phyloP scores from a whole-genome alignment of 495 filamentous ascomycete genomes.

The Letharia columbiana region DNA sequence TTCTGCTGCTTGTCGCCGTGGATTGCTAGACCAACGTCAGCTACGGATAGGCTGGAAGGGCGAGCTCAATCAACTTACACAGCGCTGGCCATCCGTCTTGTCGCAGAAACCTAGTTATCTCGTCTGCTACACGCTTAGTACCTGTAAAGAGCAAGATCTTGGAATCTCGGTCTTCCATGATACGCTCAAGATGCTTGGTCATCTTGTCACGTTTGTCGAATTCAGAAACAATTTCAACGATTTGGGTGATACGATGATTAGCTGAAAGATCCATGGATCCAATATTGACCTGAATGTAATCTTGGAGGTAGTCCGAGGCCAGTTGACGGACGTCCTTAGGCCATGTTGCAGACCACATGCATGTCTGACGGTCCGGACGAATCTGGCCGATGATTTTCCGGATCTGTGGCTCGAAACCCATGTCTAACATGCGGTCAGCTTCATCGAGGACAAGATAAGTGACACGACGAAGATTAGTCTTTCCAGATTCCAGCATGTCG shows the following conservation, averaged over 20 bases:
- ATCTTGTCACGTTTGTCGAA: slow-evolving; percentile 97
- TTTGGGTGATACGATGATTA: slow-evolving; percentile 96
- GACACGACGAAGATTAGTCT: slow-evolving; percentile 96
- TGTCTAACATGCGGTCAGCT: slow-evolving; percentile 85
- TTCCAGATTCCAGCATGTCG: slow-evolving; percentile 95
- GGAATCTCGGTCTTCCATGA: slow-evolving; percentile 92
- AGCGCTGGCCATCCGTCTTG: slow-evolving; percentile 98
- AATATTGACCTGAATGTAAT: slow-evolving; percentile 99
- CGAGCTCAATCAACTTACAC: slow-evolving; percentile 51
- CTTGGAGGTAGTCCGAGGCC: slow-evolving; percentile 86
- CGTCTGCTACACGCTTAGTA: slow-evolving; percentile 96
- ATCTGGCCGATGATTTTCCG: slow-evolving; percentile 97
- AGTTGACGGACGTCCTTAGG: slow-evolving; percentile 96
- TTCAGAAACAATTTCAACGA: slow-evolving; percentile 91
- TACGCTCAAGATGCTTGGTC: slow-evolving; percentile 95
- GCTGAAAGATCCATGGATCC: slow-evolving; percentile 94
- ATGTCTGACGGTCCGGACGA: slow-evolving; percentile 95
- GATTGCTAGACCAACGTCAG: slow-evolving; percentile 61
- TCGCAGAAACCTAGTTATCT: slow-evolving; percentile 96
- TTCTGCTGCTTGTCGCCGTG: slow-evolving; percentile 99
- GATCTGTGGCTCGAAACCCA: slow-evolving; percentile 85
- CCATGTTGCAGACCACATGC: slow-evolving; percentile 99
- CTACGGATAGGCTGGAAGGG: slow-evolving; percentile 67
- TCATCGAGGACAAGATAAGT: slow-evolving; percentile 90
- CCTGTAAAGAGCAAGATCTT: slow-evolving; percentile 95